phyloP scores from a whole-genome alignment of 1,284 basidiomycete species.

The Trametes hirsuta region DNA sequence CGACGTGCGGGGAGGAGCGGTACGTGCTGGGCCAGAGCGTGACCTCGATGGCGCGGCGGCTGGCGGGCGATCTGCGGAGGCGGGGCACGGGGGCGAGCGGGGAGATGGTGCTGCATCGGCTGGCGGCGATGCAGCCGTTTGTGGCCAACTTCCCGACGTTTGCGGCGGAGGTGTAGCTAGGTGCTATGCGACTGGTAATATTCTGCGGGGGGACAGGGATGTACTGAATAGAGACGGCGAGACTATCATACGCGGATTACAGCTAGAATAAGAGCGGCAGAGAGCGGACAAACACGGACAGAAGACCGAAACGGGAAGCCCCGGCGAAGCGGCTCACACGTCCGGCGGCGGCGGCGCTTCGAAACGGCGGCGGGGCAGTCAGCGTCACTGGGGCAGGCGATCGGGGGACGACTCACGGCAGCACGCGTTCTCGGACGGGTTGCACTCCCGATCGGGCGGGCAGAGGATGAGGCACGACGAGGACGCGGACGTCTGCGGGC shows the following conservation, averaged over 20 bases:
- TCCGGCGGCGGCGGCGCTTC: slow-evolving; percentile 52
- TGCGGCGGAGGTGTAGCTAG: slow-evolving; percentile 41
- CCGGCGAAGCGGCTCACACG: slow-evolving; percentile 30
- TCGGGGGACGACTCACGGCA: slow-evolving; percentile 64
- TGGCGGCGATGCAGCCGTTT: slow-evolving; percentile 66
- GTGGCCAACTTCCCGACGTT: slow-evolving; percentile 75
- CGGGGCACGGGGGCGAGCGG: slow-evolving; percentile 57
- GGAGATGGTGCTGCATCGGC: slow-evolving; percentile 54
- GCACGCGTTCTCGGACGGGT: slow-evolving; percentile 73
- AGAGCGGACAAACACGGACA: slow-evolving; percentile 4
- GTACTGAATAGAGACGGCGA: background rate
- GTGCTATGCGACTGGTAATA: background rate
- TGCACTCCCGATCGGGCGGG: slow-evolving; percentile 67
- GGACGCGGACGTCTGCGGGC: slow-evolving; percentile 33
- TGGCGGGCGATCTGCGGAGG: slow-evolving; percentile 59
- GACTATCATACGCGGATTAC: slow-evolving; percentile 10
- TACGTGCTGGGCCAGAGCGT: slow-evolving; percentile 62
- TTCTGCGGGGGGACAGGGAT: background rate
- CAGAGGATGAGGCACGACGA: slow-evolving; percentile 44
- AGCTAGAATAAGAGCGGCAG: background rate
- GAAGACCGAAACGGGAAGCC: background rate
- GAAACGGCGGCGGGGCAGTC: background rate
- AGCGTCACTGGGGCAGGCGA: slow-evolving; percentile 7
- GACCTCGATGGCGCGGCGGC: slow-evolving; percentile 60
- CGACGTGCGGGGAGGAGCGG: slow-evolving; percentile 50